These are phyloP conservation scores for Hanseniaspora occidentalis DNA, from an alignment of 805 yeast genomes.

Conservation along the genomic window DNA sequence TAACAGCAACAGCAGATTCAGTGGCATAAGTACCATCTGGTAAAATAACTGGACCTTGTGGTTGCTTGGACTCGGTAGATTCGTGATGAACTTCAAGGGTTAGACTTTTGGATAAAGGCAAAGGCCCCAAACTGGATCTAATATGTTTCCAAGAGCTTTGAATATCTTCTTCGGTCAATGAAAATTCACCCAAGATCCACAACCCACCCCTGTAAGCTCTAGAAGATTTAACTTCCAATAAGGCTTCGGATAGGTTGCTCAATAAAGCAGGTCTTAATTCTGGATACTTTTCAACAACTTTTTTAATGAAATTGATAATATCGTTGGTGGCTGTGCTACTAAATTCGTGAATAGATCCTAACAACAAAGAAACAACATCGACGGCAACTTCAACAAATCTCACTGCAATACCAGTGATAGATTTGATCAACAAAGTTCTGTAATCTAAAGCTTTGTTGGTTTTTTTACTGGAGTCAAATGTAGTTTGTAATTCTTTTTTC, in stretches of 20 bases:
- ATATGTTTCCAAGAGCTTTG: slow-evolving; percentile 80
- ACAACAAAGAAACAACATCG: slow-evolving; percentile 72
- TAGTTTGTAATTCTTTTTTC: slow-evolving; percentile 77
- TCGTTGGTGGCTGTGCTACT: slow-evolving; percentile 79
- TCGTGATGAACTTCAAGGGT: slow-evolving; percentile 19
- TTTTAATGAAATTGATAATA: slow-evolving; percentile 83
- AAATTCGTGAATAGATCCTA: slow-evolving; percentile 78
- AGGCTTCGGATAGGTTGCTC: slow-evolving; percentile 43
- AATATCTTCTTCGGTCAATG: slow-evolving; percentile 55
- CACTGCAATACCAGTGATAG: slow-evolving; percentile 83
- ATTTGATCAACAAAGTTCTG: slow-evolving; percentile 74
- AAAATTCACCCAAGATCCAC: slow-evolving; percentile 94
- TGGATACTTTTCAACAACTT: slow-evolving; percentile 87
- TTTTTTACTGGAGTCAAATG: slow-evolving; percentile 42
- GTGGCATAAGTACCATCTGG: slow-evolving; percentile 99
- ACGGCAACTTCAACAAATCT: slow-evolving; percentile 85
- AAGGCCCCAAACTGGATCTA: slow-evolving; percentile 74
- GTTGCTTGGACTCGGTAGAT: slow-evolving; percentile 18
- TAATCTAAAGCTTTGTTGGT: slow-evolving; percentile 80
- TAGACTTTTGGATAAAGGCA: slow-evolving; percentile 43
- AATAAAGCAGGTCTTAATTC: slow-evolving; percentile 57
- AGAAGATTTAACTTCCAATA: slow-evolving; percentile 66
- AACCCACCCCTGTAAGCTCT: slow-evolving; percentile 87
- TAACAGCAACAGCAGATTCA: slow-evolving; percentile 65
- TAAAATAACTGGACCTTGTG: slow-evolving; percentile 64